Evolutionary conservation across 2,329 filamentous ascomycete species (phyloP).

Genomic region (Talaromyces sp.): DNA sequence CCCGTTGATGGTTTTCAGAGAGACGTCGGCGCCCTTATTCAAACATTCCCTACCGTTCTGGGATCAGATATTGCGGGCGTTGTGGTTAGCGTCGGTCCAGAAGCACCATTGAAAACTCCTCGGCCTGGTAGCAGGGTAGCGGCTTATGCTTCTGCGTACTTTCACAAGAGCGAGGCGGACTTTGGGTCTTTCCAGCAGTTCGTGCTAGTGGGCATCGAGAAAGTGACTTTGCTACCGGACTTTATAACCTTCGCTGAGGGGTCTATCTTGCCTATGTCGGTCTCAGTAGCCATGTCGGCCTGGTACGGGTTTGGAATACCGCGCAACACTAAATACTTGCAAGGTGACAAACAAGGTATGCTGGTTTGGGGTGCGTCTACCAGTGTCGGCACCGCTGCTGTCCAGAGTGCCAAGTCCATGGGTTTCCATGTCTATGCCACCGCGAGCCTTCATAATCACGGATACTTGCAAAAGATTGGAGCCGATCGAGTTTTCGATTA

Average conservation of each 20-base stretch:
- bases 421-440: conserved; percentile 44
- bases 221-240: conserved; percentile 31
- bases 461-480: conserved; percentile 38
- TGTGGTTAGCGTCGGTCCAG: conserved; percentile 31
- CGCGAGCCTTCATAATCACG: conserved; percentile 41
- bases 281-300: conserved; percentile 28
- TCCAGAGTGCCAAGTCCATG: conserved; percentile 44
- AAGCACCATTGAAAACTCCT: conserved; percentile 24
- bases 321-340: conserved; percentile 24
- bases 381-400: conserved; percentile 41
- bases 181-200: conserved; percentile 33
- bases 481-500: conserved; percentile 45
- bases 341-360: conserved; percentile 31
- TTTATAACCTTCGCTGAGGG: conserved; percentile 29
- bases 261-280: conserved; percentile 30
- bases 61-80: conserved; percentile 36
- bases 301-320: conserved; percentile 30
- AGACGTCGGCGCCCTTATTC: conserved; percentile 26
- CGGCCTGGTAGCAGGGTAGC: conserved; percentile 32
- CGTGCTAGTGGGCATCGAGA: conserved; percentile 34
- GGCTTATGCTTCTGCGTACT: conserved; percentile 32
- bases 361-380: conserved; percentile 46
- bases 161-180: conserved; percentile 27
- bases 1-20: conserved; percentile 37
- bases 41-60: conserved; percentile 28